These are phyloP conservation scores for Clavaria fumosa DNA, from an alignment of 768 basidiomycete species.

Conservation along the genomic window DNA sequence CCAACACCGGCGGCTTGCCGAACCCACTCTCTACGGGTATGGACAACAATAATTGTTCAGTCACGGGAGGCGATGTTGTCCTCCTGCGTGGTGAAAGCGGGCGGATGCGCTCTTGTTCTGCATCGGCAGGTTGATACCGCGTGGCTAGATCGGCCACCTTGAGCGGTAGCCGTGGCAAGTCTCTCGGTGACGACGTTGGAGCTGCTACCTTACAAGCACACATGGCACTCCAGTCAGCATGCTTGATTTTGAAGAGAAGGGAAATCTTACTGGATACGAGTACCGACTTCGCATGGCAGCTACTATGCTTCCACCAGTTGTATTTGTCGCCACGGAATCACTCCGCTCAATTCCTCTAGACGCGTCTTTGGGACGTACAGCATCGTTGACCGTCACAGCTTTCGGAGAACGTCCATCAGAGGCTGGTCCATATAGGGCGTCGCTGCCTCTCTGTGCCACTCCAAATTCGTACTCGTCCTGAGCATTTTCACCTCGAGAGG, in stretches of 20 bases:
- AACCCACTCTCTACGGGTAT: too few species aligned
- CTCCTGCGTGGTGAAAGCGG: slow-evolving; percentile 26
- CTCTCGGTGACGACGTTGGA: slow-evolving; percentile 39
- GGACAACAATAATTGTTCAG: slow-evolving; percentile 11
- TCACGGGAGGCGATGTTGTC: slow-evolving; percentile 21
- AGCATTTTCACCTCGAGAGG: too few species aligned
- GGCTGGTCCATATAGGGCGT: too few species aligned
- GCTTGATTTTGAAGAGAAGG: slow-evolving; percentile 1
- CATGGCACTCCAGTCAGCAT: slow-evolving; percentile 5
- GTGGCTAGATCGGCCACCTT: slow-evolving; percentile 51
- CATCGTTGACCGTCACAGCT: too few species aligned
- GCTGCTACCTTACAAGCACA: slow-evolving; percentile 32
- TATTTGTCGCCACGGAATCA: too few species aligned
- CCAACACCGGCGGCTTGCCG: too few species aligned
- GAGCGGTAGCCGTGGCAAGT: slow-evolving; percentile 45
- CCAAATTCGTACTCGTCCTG: too few species aligned
- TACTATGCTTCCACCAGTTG: slow-evolving; percentile 43
- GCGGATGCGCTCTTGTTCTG: too few species aligned
- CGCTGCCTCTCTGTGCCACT: too few species aligned
- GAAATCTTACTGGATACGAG: slow-evolving; percentile 32
- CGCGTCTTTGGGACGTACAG: too few species aligned
- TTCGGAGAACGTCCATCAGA: too few species aligned
- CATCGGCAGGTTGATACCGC: slow-evolving; percentile 37
- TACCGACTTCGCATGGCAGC: slow-evolving; percentile 57
- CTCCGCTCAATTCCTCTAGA: too few species aligned